Evolutionary conservation across 148 eudicot species (phyloP), one percentile per base, ranked within the genome.

Genomic region (Hydrangea macrophylla): DNA sequence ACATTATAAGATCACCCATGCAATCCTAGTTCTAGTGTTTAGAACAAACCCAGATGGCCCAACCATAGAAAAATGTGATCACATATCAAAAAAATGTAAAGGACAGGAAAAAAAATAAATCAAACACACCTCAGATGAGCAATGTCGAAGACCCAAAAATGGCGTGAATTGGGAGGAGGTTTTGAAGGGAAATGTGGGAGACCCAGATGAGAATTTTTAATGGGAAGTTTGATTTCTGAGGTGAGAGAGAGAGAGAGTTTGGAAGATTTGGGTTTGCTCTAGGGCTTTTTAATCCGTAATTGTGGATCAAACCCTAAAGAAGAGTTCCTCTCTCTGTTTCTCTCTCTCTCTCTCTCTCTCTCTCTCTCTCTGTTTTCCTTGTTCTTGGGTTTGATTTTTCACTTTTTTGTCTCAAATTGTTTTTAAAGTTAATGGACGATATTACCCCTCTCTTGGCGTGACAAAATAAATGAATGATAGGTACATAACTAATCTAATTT

Each of bases 11-110:
- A 58, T 28, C 22, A 58, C n/a, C 31, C 31, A 2, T 58, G 30
- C 24, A 58, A 58, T 2, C 57, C 33, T 45, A 39, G 15, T 68
- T n/a, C 50, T 39, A 15, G 37, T 28, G 2, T 45, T 12, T 27
- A 44, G 1, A 33, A 64, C 54, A 65, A 69, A 26, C 72, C 74
- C 69, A 69, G 56, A 60, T 69, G 56, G 15, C n/a, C 13, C 2
- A 35, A 55, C 32, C 13, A 27, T 13, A 32, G 55, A 62, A 26
- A n/a, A 24, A 30, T 64, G 59, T 33, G 70, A 68, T 68, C 20
- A 71, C 2, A 39, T 26, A 70, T 57, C 36, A 63, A 67, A 54
- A 36, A 22, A 35, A 13, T 39, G 36, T 23, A 27, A 15, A 45
- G 15, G 10, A 32, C 18, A 62, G 37, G 0, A 26, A n/a, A n/a